These are phyloP conservation scores for Martiniozyma abietophila DNA, from an alignment of 805 yeast genomes.

Conservation along the genomic window DNA sequence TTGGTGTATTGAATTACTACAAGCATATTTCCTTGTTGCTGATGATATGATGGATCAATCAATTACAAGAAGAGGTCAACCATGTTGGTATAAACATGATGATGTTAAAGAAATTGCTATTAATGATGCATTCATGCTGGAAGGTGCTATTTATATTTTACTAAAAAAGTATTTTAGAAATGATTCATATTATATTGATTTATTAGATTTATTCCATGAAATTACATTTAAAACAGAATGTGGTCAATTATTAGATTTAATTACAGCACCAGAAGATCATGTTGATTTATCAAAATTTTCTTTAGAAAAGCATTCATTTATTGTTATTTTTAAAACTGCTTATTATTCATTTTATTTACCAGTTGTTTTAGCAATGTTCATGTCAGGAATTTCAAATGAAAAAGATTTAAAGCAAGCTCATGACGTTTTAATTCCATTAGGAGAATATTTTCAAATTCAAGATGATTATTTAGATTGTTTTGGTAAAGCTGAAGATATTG, in stretches of 20 bases:
- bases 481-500: slow-evolving; percentile 95
- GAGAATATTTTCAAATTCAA: slow-evolving; percentile 98
- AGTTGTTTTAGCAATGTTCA: slow-evolving; percentile 92
- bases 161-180: slow-evolving; percentile 81
- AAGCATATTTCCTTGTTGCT: slow-evolving; percentile 94
- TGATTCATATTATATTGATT: slow-evolving; percentile 78
- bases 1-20: slow-evolving; percentile 90
- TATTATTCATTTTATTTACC: slow-evolving; percentile 96
- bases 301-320: slow-evolving; percentile 83
- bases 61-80: slow-evolving; percentile 95
- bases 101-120: slow-evolving; percentile 90
- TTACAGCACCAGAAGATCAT: slow-evolving; percentile 94
- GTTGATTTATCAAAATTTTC: slow-evolving; percentile 86
- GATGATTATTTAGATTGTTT: slow-evolving; percentile 96
- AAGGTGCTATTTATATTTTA: slow-evolving; percentile 83
- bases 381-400: slow-evolving; percentile 68
- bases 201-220: slow-evolving; percentile 91
- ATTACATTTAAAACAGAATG: slow-evolving; percentile 96
- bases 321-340: slow-evolving; percentile 95
- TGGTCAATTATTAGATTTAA: slow-evolving; percentile 91
- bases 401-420: slow-evolving; percentile 79
- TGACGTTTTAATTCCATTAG: slow-evolving; percentile 85
- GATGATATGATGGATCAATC: slow-evolving; percentile 98
- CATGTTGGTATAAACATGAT: slow-evolving; percentile 87
- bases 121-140: slow-evolving; percentile 95